Evolutionary conservation across 331 rosid genomes (phyloP).

Genomic region (Telfairia occidentalis): DNA sequence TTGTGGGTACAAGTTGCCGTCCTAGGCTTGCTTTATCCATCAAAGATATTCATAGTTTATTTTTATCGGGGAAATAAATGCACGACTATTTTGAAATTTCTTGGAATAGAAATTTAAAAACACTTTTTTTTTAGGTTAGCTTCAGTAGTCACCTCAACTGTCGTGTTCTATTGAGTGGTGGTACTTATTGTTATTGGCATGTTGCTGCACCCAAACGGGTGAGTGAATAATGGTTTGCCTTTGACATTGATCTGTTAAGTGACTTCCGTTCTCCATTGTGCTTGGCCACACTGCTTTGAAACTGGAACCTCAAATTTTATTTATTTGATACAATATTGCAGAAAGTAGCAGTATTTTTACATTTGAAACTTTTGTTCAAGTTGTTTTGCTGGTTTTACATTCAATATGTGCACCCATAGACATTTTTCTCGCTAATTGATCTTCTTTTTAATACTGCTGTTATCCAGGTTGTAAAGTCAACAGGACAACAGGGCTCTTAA

Average conservation of each 20-base stretch:
- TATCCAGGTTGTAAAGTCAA: conserved; percentile 13
- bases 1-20: background rate
- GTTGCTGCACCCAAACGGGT: background rate
- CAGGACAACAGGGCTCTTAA: background rate
- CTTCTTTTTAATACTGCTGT: background rate
- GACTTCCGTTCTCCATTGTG: background rate
- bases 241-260: background rate
- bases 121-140: background rate
- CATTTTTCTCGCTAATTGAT: background rate
- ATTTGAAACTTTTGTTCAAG: background rate
- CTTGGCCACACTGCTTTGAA: background rate
- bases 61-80: no score
- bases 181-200: background rate
- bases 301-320: background rate
- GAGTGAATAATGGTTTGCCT: background rate
- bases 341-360: background rate
- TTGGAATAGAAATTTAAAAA: background rate
- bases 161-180: background rate
- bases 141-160: background rate
- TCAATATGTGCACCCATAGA: background rate
- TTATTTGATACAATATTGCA: background rate
- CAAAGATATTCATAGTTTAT: background rate
- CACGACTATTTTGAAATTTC: background rate
- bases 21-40: background rate
- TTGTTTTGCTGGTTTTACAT: background rate